Conservation (phyloP, 2,329 filamentous ascomycete genomes). For the Ascochyta koolunga region DNA sequence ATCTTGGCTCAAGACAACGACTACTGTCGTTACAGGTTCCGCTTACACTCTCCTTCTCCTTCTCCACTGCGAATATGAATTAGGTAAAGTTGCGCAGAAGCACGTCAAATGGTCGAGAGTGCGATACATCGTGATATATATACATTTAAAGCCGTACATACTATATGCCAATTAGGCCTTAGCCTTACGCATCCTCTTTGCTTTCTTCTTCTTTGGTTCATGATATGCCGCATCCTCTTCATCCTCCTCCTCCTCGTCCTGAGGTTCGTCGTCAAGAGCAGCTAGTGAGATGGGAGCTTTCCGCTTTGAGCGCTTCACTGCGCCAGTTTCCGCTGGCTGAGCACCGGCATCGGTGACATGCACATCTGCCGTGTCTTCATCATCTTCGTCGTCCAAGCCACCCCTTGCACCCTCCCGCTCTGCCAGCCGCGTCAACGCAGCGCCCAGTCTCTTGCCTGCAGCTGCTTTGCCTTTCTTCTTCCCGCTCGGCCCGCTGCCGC, state of each 20-base stretch:
- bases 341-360: slow-evolving; percentile 10
- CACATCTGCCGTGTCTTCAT: slow-evolving; percentile 15
- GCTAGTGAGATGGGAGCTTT: slow-evolving; percentile 19
- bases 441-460: slow-evolving; percentile 43
- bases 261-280: slow-evolving; percentile 5
- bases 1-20: not conserved
- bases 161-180: slow-evolving; percentile 1
- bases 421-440: slow-evolving; percentile 39
- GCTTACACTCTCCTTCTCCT: too few relatives aligned
- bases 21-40: too few relatives aligned
- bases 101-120: not conserved
- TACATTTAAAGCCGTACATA: not conserved
- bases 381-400: slow-evolving; percentile 25
- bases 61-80: too few relatives aligned
- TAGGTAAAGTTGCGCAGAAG: not conserved
- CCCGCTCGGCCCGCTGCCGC: slow-evolving; percentile 63
- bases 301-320: slow-evolving; percentile 26
- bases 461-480: slow-evolving; percentile 39
- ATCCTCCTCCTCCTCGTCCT: slow-evolving; percentile 25
- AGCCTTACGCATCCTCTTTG: slow-evolving; percentile 14
- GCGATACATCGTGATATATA: not conserved
- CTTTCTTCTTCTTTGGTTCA: slow-evolving; percentile 40
- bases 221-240: slow-evolving; percentile 31
- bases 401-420: slow-evolving; percentile 36
- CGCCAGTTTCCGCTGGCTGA: slow-evolving; percentile 2